Conservation (phyloP, 2,329 filamentous ascomycete genomes). For the Cucurbitaria berberidis region DNA sequence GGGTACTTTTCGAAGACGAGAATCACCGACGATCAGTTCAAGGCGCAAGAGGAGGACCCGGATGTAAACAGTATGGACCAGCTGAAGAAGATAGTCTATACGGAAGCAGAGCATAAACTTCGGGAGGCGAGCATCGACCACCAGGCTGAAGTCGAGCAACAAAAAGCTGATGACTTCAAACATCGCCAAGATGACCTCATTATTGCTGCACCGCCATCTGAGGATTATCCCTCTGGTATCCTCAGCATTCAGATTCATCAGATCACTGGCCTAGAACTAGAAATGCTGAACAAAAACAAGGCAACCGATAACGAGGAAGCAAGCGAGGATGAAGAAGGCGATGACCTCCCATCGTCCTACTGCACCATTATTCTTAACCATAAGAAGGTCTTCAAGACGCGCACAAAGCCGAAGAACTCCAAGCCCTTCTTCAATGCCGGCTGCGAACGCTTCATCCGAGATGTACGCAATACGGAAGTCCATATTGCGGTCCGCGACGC, state of each 20-base stretch:
- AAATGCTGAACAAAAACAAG: constrained; percentile 62
- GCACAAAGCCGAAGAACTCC: constrained; percentile 78
- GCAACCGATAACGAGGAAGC: constrained; percentile 56
- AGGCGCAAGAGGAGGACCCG: constrained; percentile 65
- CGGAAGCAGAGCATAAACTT: constrained; percentile 65
- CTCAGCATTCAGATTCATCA: constrained; percentile 75
- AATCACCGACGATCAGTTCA: constrained; percentile 67
- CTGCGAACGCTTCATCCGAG: constrained; percentile 72
- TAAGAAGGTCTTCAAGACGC: constrained; percentile 70
- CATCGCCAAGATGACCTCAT: constrained; percentile 65
- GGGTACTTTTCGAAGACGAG: constrained; percentile 73
- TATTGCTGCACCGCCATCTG: constrained; percentile 69
- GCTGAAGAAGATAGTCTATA: constrained; percentile 63
- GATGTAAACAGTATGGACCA: constrained; percentile 64
- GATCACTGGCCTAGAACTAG: constrained; percentile 70
- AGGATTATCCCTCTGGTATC: constrained; percentile 68
- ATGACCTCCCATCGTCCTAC: constrained; percentile 72
- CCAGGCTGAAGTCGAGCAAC: constrained; percentile 68
- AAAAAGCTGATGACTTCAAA: constrained; percentile 71
- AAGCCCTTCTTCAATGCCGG: constrained; percentile 82
- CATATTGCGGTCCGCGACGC: constrained; percentile 72
- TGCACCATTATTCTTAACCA: constrained; percentile 78
- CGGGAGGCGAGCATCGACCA: constrained; percentile 68
- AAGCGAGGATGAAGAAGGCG: constrained; percentile 66
- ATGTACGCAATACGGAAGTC: constrained; percentile 71